These are phyloP conservation scores for Nitzschia sp. DNA, from an alignment of 108 stramenopile genomes.

Conservation along the genomic window DNA sequence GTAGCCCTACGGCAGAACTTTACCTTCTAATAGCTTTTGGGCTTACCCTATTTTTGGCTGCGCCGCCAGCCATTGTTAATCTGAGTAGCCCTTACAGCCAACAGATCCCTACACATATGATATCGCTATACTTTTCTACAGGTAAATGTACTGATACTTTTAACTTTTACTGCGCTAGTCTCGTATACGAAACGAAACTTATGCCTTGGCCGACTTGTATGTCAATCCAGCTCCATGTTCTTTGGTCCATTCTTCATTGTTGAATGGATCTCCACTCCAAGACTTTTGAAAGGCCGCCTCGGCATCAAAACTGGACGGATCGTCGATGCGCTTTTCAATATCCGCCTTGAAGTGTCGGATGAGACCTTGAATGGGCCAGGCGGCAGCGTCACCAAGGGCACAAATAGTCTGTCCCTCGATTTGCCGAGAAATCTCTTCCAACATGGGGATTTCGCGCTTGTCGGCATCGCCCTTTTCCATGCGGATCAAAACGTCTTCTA, in stretches of 20 bases:
- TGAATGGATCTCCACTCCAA: conserved; percentile 93
- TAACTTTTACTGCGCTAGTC: too few species aligned
- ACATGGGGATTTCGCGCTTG: conserved; percentile 99
- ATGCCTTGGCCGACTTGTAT: conserved; percentile 42
- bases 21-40: too few species aligned
- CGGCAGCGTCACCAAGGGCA: conserved; percentile 99
- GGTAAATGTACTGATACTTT: too few species aligned
- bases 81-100: too few species aligned
- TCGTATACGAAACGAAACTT: too few species aligned
- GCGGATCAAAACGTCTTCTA: conserved; percentile 90
- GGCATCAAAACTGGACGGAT: conserved; percentile 84
- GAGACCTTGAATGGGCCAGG: conserved; percentile 99
- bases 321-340: conserved; percentile 96
- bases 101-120: too few species aligned
- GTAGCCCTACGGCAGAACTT: too few species aligned
- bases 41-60: too few species aligned
- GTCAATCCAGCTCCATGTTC: conserved; percentile 86
- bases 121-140: too few species aligned
- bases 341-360: conserved; percentile 96
- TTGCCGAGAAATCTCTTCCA: conserved; percentile 98
- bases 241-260: conserved; percentile 89
- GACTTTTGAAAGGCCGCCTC: conserved; percentile 96
- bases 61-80: too few species aligned
- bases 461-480: conserved; percentile 99
- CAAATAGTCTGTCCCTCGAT: conserved; percentile 99